Evolutionary conservation across 352 stramenopile genomes (phyloP).

Genomic region (Globisporangium recalcitrans): DNA sequence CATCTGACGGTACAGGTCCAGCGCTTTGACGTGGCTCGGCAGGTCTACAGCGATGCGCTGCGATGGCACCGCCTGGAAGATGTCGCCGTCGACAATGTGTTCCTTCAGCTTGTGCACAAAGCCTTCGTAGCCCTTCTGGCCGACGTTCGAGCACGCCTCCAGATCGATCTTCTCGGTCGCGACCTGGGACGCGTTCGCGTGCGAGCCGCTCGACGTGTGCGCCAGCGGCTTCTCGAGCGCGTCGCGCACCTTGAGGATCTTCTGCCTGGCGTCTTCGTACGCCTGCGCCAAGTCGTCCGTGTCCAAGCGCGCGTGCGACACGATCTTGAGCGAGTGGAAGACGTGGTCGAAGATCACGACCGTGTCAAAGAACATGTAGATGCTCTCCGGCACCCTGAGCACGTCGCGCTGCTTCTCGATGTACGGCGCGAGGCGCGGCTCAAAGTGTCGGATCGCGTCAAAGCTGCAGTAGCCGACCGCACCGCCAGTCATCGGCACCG

Average conservation of each 20-base stretch:
- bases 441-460: conserved; percentile 86
- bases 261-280: conserved; percentile 67
- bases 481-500: conserved; percentile 81
- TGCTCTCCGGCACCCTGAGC: conserved; percentile 79
- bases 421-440: conserved; percentile 75
- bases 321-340: conserved; percentile 87
- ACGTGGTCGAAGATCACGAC: conserved; percentile 89
- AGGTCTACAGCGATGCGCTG: conserved; percentile 72
- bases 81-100: conserved; percentile 87
- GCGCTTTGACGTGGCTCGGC: conserved; percentile 51
- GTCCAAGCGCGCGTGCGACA: conserved; percentile 76
- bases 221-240: conserved; percentile 58
- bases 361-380: conserved; percentile 90
- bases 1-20: conserved; percentile 89
- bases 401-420: conserved; percentile 75
- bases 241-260: conserved; percentile 61
- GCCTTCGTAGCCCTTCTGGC: conserved; percentile 78
- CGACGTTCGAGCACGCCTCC: conserved; percentile 77
- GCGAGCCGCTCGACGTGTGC: conserved; percentile 49
- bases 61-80: conserved; percentile 87
- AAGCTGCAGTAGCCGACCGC: conserved; percentile 88
- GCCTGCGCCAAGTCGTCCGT: conserved; percentile 53
- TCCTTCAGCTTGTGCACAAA: conserved; percentile 86
- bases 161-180: conserved; percentile 49
- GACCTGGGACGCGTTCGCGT: conserved; percentile 33